phyloP scores from a whole-genome alignment of 2,329 filamentous ascomycete species.

The Trichoderma hamatum region DNA sequence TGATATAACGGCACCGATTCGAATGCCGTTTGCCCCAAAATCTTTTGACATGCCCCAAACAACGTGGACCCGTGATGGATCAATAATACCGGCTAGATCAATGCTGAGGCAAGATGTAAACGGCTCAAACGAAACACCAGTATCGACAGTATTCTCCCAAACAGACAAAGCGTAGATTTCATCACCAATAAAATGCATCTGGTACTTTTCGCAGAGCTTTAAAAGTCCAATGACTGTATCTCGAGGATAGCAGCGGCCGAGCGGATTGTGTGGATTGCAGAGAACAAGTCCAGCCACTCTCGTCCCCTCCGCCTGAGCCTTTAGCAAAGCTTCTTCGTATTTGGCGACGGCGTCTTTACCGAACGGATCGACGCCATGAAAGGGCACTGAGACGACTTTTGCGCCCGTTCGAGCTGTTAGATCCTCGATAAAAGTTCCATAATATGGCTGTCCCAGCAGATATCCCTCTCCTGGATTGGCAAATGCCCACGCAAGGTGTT shows the following conservation, averaged over 20 bases:
- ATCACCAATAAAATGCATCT: slow-evolving; percentile 55
- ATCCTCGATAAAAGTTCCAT: slow-evolving; percentile 52
- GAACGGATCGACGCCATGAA: slow-evolving; percentile 49
- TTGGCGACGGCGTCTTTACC: slow-evolving; percentile 43
- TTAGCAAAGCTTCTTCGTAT: slow-evolving; percentile 50
- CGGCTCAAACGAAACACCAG: slow-evolving; percentile 30
- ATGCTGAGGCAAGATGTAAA: slow-evolving; percentile 54
- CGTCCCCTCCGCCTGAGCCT: slow-evolving; percentile 43
- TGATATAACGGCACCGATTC: slow-evolving; percentile 53
- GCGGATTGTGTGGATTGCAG: slow-evolving; percentile 55
- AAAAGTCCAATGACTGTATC: slow-evolving; percentile 45
- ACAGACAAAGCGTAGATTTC: slow-evolving; percentile 56
- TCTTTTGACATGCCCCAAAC: slow-evolving; percentile 53
- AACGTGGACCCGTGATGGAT: slow-evolving; percentile 53
- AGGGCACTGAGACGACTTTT: slow-evolving; percentile 48
- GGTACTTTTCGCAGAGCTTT: slow-evolving; percentile 50
- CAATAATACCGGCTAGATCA: slow-evolving; percentile 48
- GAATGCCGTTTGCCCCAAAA: slow-evolving; percentile 60
- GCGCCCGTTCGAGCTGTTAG: slow-evolving; percentile 46
- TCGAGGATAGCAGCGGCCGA: slow-evolving; percentile 51
- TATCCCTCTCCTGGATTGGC: slow-evolving; percentile 45
- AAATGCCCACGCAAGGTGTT: slow-evolving; percentile 45
- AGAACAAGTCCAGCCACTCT: slow-evolving; percentile 51
- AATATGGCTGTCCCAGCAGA: slow-evolving; percentile 47
- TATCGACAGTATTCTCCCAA: slow-evolving; percentile 46